A percentile compares a stretch with the other conserved stretches of the same genome.
Evolutionary conservation across 2,329 filamentous ascomycete genomes (phyloP).

Genomic region (Fusarium neocosmosporiellum): DNA sequence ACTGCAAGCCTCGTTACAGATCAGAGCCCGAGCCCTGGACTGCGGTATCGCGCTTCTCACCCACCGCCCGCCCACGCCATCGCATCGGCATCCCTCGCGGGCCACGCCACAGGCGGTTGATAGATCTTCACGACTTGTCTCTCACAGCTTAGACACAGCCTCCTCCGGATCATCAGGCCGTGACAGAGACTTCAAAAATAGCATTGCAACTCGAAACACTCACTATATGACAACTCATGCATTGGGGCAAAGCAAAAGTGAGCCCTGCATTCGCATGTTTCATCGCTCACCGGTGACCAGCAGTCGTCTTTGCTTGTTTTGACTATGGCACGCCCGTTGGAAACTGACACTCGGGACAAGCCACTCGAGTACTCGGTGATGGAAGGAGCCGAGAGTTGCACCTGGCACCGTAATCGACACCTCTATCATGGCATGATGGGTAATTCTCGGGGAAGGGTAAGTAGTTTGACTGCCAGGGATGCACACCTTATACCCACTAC

Average conservation of each 20-base stretch:
- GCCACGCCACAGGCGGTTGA: slow-evolving; percentile 3
- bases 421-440: not conserved
- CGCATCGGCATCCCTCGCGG: not conserved
- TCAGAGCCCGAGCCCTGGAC: slow-evolving; percentile 5
- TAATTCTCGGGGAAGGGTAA: not conserved
- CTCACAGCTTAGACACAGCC: slow-evolving; percentile 31
- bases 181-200: slow-evolving; percentile 13
- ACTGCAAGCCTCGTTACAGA: slow-evolving; percentile 7
- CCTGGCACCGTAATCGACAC: not conserved
- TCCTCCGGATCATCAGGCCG: slow-evolving; percentile 14
- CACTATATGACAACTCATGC: slow-evolving; percentile 9
- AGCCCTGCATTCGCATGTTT: slow-evolving; percentile 9
- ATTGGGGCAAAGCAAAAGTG: not conserved
- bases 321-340: not conserved
- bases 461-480: not conserved
- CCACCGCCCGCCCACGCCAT: not conserved
- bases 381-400: not conserved
- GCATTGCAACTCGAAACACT: slow-evolving; percentile 1
- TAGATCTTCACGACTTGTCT: slow-evolving; percentile 2
- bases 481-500: not conserved
- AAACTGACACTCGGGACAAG: not conserved
- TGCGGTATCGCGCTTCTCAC: slow-evolving; percentile 1
- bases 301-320: not conserved
- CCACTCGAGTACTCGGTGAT: slow-evolving; percentile 3
- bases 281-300: not conserved